These are phyloP conservation scores for Hortaea sp. DNA, from an alignment of 2,329 filamentous ascomycete species.

Conservation along the genomic window DNA sequence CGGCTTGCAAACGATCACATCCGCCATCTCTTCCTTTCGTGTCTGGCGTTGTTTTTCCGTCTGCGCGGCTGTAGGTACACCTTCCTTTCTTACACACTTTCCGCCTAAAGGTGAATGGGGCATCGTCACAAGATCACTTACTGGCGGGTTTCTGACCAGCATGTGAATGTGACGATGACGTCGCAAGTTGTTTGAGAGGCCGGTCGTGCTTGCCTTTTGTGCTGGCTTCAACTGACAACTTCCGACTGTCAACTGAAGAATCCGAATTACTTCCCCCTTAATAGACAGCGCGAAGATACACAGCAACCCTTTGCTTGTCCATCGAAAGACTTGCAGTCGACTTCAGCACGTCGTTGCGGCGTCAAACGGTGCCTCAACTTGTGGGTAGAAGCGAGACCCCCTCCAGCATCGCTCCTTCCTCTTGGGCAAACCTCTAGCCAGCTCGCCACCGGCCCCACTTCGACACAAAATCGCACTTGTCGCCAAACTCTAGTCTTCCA, in stretches of 20 bases:
- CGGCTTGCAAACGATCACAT: neutral
- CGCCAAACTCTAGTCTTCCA: neutral
- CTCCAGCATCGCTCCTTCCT: neutral
- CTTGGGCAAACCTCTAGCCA: neutral
- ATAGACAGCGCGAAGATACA: too few species aligned
- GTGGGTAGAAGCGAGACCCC: neutral
- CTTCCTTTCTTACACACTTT: too few species aligned
- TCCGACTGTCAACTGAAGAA: too few species aligned
- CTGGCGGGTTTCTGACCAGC: neutral
- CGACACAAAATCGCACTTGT: neutral
- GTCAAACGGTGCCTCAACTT: neutral
- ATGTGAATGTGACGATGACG: neutral
- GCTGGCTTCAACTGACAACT: too few species aligned
- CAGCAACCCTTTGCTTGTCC: too few species aligned
- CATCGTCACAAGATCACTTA: too few species aligned
- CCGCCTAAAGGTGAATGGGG: too few species aligned
- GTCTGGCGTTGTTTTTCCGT: too few species aligned
- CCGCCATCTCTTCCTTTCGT: too few species aligned
- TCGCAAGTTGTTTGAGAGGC: neutral
- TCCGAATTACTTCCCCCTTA: too few species aligned
- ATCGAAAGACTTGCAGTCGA: too few species aligned
- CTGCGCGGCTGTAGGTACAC: too few species aligned
- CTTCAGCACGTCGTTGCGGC: neutral
- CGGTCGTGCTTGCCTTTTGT: conserved; percentile 10
- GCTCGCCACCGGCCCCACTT: neutral